Percentiles rank a stretch among this genome's conserved stretches.
Conservation (phyloP, 2,329 filamentous ascomycete species). For the Monosporascus sp. region DNA sequence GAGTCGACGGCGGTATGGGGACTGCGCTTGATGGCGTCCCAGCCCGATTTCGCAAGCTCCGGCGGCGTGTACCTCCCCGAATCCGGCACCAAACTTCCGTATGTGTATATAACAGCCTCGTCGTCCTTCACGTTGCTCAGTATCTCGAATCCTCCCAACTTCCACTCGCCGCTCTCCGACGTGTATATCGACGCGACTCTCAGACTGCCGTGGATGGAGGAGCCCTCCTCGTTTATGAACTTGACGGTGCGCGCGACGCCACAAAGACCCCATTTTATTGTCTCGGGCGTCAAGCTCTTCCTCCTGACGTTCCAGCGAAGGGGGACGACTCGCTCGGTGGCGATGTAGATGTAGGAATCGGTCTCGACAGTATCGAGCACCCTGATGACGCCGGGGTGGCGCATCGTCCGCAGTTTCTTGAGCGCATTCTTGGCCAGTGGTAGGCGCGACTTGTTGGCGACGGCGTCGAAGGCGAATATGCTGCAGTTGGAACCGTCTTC, state of each 20-base stretch:
- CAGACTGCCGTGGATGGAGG: slow-evolving; percentile 84
- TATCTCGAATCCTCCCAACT: slow-evolving; percentile 87
- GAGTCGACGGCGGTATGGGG: slow-evolving; percentile 80
- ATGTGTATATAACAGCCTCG: slow-evolving; percentile 89
- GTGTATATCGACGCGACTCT: slow-evolving; percentile 85
- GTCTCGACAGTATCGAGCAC: slow-evolving; percentile 95
- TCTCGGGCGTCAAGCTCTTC: slow-evolving; percentile 84
- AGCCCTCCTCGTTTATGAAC: slow-evolving; percentile 91
- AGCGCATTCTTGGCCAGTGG: slow-evolving; percentile 90
- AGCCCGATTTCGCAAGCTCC: slow-evolving; percentile 81
- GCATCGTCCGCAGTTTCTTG: slow-evolving; percentile 85
- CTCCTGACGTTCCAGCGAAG: slow-evolving; percentile 86
- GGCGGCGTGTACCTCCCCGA: slow-evolving; percentile 80
- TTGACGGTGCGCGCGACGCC: slow-evolving; percentile 86
- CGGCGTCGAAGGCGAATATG: slow-evolving; percentile 92
- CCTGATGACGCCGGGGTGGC: slow-evolving; percentile 92
- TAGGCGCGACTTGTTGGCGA: slow-evolving; percentile 71
- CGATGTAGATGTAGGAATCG: slow-evolving; percentile 92
- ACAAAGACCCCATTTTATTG: slow-evolving; percentile 92
- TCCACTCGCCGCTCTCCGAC: slow-evolving; percentile 97
- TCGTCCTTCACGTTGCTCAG: slow-evolving; percentile 95
- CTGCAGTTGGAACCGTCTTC: slow-evolving; percentile 93
- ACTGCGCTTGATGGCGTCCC: slow-evolving; percentile 82
- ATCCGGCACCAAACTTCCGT: slow-evolving; percentile 83
- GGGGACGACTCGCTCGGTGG: slow-evolving; percentile 84